phyloP scores from a whole-genome alignment of 495 filamentous ascomycete genomes.

The Physcia stellaris region DNA sequence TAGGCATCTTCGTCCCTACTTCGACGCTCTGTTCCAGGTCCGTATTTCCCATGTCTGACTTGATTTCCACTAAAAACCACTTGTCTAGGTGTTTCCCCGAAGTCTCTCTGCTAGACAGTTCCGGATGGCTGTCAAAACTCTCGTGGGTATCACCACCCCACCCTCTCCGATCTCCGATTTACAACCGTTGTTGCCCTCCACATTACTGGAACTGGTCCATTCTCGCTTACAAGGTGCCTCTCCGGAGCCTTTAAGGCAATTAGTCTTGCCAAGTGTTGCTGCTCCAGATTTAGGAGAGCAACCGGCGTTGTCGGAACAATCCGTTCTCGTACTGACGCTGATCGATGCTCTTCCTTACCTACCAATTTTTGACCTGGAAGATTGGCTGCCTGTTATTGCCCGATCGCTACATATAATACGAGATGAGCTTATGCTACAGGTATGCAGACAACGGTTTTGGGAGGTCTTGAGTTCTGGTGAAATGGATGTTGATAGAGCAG shows the following conservation, averaged over 20 bases:
- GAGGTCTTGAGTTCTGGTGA: constrained; percentile 70
- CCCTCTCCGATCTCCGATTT: constrained; percentile 56
- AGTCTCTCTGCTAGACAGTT: constrained; percentile 84
- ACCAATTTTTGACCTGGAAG: constrained; percentile 51
- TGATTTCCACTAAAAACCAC: background rate
- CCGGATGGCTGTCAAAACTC: constrained; percentile 79
- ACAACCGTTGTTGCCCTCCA: constrained; percentile 64
- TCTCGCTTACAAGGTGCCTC: constrained; percentile 48
- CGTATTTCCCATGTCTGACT: constrained; percentile 7
- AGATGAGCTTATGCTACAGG: constrained; percentile 45
- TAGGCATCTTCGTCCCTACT: constrained; percentile 70
- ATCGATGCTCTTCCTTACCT: constrained; percentile 73
- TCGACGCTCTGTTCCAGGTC: constrained; percentile 67
- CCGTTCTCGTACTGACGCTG: constrained; percentile 63
- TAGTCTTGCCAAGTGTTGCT: constrained; percentile 14
- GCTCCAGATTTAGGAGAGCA: constrained; percentile 11
- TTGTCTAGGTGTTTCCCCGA: constrained; percentile 53
- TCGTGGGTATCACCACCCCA: constrained; percentile 75
- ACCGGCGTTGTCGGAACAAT: constrained; percentile 56
- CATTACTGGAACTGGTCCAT: constrained; percentile 67
- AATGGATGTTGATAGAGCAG: constrained; percentile 80
- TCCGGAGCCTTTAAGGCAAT: constrained; percentile 30
- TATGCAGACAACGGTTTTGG: constrained; percentile 70
- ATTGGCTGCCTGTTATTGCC: constrained; percentile 63
- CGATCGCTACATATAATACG: constrained; percentile 48